Conservation (phyloP, 2,329 filamentous ascomycete genomes). For the Aspergillus texensis region DNA sequence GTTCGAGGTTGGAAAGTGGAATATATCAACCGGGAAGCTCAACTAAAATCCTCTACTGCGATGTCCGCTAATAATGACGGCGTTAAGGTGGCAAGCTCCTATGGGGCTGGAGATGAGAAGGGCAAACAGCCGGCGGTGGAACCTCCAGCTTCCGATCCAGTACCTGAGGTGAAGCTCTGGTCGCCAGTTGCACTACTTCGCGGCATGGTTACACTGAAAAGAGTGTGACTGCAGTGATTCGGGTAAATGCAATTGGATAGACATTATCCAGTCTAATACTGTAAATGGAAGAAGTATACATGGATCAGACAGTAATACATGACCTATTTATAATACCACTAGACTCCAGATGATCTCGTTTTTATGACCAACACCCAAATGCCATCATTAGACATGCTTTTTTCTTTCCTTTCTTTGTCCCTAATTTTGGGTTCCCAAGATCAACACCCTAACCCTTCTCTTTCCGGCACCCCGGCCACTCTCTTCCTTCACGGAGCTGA, state of each 20-base stretch:
- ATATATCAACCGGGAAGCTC: slow-evolving; percentile 25
- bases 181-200: slow-evolving; percentile 30
- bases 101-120: slow-evolving; percentile 15
- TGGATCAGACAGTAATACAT: slow-evolving; percentile 1
- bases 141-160: slow-evolving; percentile 6
- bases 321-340: not conserved
- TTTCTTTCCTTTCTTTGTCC: slow-evolving; percentile 5
- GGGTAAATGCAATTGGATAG: not conserved
- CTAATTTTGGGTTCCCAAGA: slow-evolving; percentile 34
- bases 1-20: slow-evolving; percentile 44
- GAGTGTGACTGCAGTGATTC: slow-evolving; percentile 19
- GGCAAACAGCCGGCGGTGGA: slow-evolving; percentile 7
- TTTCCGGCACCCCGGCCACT: slow-evolving; percentile 76
- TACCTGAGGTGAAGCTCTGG: slow-evolving; percentile 25
- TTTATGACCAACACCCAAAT: slow-evolving; percentile 7
- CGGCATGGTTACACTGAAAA: slow-evolving; percentile 34
- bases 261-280: not conserved
- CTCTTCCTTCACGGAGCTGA: slow-evolving; percentile 91
- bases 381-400: slow-evolving; percentile 4
- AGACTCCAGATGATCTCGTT: slow-evolving; percentile 4
- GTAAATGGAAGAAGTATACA: not conserved
- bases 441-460: slow-evolving; percentile 61
- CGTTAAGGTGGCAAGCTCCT: not conserved
- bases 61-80: not conserved
- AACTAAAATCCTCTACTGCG: slow-evolving; percentile 11